phyloP scores from a whole-genome alignment of 192 early-diverging fungal genomes.

The Pilaira anomala region DNA sequence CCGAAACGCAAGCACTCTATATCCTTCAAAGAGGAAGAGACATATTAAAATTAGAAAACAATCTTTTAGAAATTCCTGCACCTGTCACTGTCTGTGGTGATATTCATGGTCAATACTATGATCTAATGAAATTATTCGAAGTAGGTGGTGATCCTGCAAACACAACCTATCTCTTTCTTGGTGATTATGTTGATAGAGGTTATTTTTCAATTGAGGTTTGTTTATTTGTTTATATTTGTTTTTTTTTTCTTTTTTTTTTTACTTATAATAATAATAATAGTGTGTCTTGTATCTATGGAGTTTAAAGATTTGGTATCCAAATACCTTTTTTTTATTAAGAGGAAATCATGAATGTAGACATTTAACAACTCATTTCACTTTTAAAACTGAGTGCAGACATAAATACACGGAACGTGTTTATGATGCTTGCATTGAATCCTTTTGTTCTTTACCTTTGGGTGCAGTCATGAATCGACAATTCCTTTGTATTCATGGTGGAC shows the following conservation, averaged over 20 bases:
- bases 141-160: slow-evolving; percentile 91
- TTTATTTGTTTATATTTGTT: slow-evolving; percentile 4
- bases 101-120: slow-evolving; percentile 97
- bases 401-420: slow-evolving; percentile 92
- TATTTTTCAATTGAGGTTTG: slow-evolving; percentile 94
- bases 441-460: slow-evolving; percentile 88
- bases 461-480: slow-evolving; percentile 96
- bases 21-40: slow-evolving; percentile 85
- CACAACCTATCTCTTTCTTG: slow-evolving; percentile 91
- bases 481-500: slow-evolving; percentile 93
- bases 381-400: slow-evolving; percentile 97
- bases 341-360: slow-evolving; percentile 98
- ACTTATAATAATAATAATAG: slow-evolving; percentile 34
- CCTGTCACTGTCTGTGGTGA: slow-evolving; percentile 97
- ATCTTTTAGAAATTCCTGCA: slow-evolving; percentile 82
- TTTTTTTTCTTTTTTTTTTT: background rate
- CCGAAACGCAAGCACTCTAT: slow-evolving; percentile 85
- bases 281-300: slow-evolving; percentile 89
- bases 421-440: slow-evolving; percentile 87
- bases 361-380: slow-evolving; percentile 96
- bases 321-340: slow-evolving; percentile 81
- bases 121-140: slow-evolving; percentile 97
- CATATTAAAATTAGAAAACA: slow-evolving; percentile 77
- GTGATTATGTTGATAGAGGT: slow-evolving; percentile 96
- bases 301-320: slow-evolving; percentile 90